Conservation (phyloP, 768 basidiomycete genomes). For the Gautieria morchelliformis region DNA sequence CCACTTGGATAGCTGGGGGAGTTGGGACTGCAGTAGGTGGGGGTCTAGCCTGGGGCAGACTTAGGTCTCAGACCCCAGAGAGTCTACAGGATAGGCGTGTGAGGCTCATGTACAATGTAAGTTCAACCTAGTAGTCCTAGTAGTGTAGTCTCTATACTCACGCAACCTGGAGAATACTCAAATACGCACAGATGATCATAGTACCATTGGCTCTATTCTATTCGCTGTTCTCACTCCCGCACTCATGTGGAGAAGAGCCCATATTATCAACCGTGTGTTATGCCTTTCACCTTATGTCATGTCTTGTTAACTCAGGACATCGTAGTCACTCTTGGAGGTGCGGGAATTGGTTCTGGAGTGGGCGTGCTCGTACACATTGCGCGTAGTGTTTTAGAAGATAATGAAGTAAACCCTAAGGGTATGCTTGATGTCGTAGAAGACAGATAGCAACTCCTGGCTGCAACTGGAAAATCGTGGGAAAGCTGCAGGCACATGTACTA, state of each 20-base stretch:
- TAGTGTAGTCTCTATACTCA: neutral
- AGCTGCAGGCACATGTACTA: no score
- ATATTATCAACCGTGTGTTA: slow-evolving; percentile 45
- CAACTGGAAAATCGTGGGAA: no score
- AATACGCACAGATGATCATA: slow-evolving; percentile 61
- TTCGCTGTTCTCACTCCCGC: slow-evolving; percentile 57
- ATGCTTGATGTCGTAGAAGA: neutral
- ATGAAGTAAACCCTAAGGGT: slow-evolving; percentile 1
- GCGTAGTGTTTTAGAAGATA: neutral
- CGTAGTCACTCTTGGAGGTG: slow-evolving; percentile 3
- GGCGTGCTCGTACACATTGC: slow-evolving; percentile 1
- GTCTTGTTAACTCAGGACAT: neutral
- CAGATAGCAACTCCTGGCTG: no score
- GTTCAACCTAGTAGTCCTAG: slow-evolving; percentile 5
- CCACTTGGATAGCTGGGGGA: slow-evolving; percentile 64
- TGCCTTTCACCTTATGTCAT: neutral
- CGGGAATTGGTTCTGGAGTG: neutral
- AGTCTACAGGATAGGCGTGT: slow-evolving; percentile 41
- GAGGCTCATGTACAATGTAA: slow-evolving; percentile 49
- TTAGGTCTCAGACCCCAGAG: slow-evolving; percentile 41
- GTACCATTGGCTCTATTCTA: slow-evolving; percentile 63
- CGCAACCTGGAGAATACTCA: slow-evolving; percentile 37
- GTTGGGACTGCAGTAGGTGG: slow-evolving; percentile 47
- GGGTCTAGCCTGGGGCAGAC: slow-evolving; percentile 50
- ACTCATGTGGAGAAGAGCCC: slow-evolving; percentile 62